These are phyloP conservation scores for Arthrobotrys musiformis DNA, from an alignment of 2,329 filamentous ascomycete genomes.

Conservation along the genomic window DNA sequence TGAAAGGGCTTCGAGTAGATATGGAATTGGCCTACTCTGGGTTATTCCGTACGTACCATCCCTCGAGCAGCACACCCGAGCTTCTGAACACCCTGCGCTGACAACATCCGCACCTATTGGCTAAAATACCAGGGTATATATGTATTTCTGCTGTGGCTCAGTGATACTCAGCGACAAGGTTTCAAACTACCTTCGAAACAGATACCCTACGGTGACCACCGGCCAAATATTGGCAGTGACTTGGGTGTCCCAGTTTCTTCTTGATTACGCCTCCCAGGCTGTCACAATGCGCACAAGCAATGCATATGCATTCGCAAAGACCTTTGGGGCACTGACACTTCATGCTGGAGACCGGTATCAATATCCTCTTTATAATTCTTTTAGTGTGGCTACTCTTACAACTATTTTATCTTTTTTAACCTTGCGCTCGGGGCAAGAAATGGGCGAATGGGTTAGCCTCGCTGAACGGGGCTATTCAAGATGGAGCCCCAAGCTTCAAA, in stretches of 20 bases:
- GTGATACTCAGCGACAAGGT: neutral
- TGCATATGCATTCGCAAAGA: slow-evolving; percentile 37
- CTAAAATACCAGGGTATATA: slow-evolving; percentile 19
- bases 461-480: slow-evolving; percentile 15
- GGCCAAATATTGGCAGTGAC: neutral
- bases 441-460: slow-evolving; percentile 10
- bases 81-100: neutral
- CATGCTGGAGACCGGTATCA: slow-evolving; percentile 23
- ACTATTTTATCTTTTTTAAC: neutral
- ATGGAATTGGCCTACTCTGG: slow-evolving; percentile 24
- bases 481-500: neutral
- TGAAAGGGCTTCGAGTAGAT: slow-evolving; percentile 2
- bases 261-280: slow-evolving; percentile 30
- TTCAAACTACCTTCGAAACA: neutral
- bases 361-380: slow-evolving; percentile 25
- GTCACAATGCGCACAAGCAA: slow-evolving; percentile 16
- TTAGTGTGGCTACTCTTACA: slow-evolving; percentile 13
- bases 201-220: neutral
- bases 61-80: neutral
- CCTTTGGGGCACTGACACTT: slow-evolving; percentile 13
- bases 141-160: slow-evolving; percentile 41
- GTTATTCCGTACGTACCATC: slow-evolving; percentile 20
- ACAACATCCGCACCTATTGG: neutral
- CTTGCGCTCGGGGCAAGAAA: neutral
- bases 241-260: slow-evolving; percentile 19